Evolutionary conservation across 306 rosid species (phyloP), one percentile per base, ranked within the genome.

Genomic region (Citrullus amarus): DNA sequence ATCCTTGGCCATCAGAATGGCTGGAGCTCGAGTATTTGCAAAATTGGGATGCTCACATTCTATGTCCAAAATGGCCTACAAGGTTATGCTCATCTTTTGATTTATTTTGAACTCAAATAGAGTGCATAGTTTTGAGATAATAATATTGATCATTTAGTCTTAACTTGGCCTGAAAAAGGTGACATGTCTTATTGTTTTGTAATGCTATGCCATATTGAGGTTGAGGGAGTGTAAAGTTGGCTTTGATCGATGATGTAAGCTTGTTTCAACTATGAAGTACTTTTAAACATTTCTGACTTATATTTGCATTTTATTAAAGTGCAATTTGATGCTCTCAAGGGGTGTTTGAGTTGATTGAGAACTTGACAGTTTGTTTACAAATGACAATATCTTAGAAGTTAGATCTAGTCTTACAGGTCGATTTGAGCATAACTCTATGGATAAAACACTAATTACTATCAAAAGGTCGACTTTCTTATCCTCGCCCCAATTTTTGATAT

Each of bases 11-110:
- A 54, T 89, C 83, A 91, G 84, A 86, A 79, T 89, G 74, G 85
- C 81, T 39, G 97, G 89, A 68, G 91, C 93, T 18, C 85, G 81
- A 48, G 80, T 81, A 48, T 88, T 90, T 83, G 83, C 92, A 25
- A 95, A 88, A 88, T 65, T 89, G 65, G 88, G 91, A 79, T 83
- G 85, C 84, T 85, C 90, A 44, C 86, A 82, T 83, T 83, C 93
- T 55, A 81, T 86, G 84, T 89, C 89, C 79, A 84, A 73, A 50
- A 86, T 65, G 76, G 92, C 92, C 0, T 91, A 89, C 72, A 85
- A 95, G 97, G 98, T 95, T 69, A 70, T 48, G 63, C 48, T 50
- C 32, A 43, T 83, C 43, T 60, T 85, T 62, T 38, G 51, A 30
- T 75, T 39, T 74, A 79, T 48, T 36, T 79, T 30, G 58, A 22